These are phyloP conservation scores for Kodamaea fungicola DNA, from an alignment of 1,139 yeast species.

Conservation along the genomic window DNA sequence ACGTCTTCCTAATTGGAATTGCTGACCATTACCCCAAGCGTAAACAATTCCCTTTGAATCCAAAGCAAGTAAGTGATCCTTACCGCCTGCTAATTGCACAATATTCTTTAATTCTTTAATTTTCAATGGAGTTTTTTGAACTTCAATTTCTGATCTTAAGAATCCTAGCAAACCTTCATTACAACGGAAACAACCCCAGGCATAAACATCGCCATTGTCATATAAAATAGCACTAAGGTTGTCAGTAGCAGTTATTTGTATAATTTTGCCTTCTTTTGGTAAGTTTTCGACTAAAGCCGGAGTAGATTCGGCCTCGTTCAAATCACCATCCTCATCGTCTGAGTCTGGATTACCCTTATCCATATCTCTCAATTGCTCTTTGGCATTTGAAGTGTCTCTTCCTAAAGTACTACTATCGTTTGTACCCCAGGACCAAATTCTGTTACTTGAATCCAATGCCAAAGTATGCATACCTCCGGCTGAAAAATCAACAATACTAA, in stretches of 20 bases:
- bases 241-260: conserved; percentile 90
- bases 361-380: conserved; percentile 61
- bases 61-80: conserved; percentile 83
- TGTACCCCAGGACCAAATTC: conserved; percentile 96
- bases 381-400: conserved; percentile 69
- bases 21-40: conserved; percentile 98
- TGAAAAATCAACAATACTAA: conserved; percentile 70
- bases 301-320: conserved; percentile 84
- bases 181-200: conserved; percentile 97
- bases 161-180: conserved; percentile 91
- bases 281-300: conserved; percentile 74
- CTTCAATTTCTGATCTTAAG: conserved; percentile 51
- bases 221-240: conserved; percentile 79
- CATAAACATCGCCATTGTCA: conserved; percentile 83
- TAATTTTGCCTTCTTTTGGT: conserved; percentile 53
- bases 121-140: conserved; percentile 67
- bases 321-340: conserved; percentile 75
- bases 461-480: conserved; percentile 96
- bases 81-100: conserved; percentile 88
- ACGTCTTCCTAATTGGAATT: conserved; percentile 83
- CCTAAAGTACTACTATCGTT: conserved; percentile 92
- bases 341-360: conserved; percentile 53
- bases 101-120: conserved; percentile 63
- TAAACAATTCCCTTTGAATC: conserved; percentile 83
- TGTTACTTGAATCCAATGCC: conserved; percentile 71